Conservation (phyloP, 495 filamentous ascomycete genomes). For the Annulohypoxylon nitens region DNA sequence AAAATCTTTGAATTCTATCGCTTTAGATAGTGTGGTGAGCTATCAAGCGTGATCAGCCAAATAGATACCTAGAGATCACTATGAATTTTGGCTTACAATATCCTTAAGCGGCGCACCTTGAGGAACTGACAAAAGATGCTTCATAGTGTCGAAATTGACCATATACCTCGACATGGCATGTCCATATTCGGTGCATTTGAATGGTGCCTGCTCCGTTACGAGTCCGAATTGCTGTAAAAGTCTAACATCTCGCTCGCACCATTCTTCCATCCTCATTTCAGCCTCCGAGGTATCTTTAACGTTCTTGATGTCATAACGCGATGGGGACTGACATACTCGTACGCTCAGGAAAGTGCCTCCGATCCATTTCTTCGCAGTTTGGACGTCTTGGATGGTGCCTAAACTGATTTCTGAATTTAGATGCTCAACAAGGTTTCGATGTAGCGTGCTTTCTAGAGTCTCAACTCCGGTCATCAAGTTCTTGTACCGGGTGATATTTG, state of each 20-base stretch:
- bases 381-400: slow-evolving; percentile 77
- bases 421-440: slow-evolving; percentile 90
- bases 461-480: slow-evolving; percentile 86
- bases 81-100: slow-evolving; percentile 68
- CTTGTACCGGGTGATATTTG: slow-evolving; percentile 80
- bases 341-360: slow-evolving; percentile 89
- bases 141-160: slow-evolving; percentile 92
- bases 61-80: not conserved
- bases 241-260: slow-evolving; percentile 83
- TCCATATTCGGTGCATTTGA: slow-evolving; percentile 82
- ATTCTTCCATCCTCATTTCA: slow-evolving; percentile 79
- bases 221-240: slow-evolving; percentile 73
- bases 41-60: slow-evolving; percentile 57
- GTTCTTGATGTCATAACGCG: slow-evolving; percentile 74
- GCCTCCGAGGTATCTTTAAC: slow-evolving; percentile 61
- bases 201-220: slow-evolving; percentile 62
- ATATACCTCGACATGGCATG: slow-evolving; percentile 95
- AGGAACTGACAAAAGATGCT: slow-evolving; percentile 73
- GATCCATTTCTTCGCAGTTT: slow-evolving; percentile 86
- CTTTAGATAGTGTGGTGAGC: slow-evolving; percentile 76
- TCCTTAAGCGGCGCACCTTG: slow-evolving; percentile 72
- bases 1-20: slow-evolving; percentile 71
- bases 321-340: slow-evolving; percentile 82
- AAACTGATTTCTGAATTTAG: slow-evolving; percentile 94
- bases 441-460: slow-evolving; percentile 87